These are phyloP conservation scores for Haplosporangium sp. DNA, from an alignment of 371 early-diverging fungal genomes.

Conservation along the genomic window DNA sequence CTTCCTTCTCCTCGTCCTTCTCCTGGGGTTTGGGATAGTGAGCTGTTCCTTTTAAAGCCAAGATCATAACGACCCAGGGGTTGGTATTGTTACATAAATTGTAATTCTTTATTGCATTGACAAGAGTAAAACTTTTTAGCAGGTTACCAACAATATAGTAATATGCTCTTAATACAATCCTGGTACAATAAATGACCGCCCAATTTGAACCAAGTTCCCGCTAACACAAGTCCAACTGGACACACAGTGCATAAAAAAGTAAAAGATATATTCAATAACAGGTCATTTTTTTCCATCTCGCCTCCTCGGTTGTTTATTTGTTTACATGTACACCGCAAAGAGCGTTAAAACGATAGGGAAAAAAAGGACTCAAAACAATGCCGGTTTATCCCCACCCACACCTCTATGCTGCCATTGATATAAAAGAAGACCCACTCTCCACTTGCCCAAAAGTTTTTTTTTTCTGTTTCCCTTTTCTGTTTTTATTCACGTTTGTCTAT, in stretches of 20 bases:
- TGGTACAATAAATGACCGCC: background rate
- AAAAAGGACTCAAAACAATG: background rate
- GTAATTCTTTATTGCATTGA: too few species aligned
- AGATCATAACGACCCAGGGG: too few species aligned
- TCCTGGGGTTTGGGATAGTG: too few species aligned
- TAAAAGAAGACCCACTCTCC: constrained; percentile 9
- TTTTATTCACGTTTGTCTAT: background rate
- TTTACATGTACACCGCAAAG: background rate
- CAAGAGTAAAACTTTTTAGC: too few species aligned
- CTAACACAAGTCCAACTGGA: background rate
- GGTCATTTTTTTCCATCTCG: constrained; percentile 1
- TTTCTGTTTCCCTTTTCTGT: background rate
- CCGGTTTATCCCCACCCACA: background rate
- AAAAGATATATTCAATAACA: too few species aligned
- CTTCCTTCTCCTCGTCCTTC: too few species aligned
- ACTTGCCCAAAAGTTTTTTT: background rate
- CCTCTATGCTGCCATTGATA: background rate
- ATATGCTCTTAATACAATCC: background rate
- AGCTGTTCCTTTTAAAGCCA: too few species aligned
- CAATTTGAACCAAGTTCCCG: too few species aligned
- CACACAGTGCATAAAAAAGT: background rate
- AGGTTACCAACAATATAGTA: too few species aligned
- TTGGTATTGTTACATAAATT: too few species aligned
- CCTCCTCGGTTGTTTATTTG: constrained; percentile 10
- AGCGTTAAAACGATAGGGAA: background rate